Conservation (phyloP, 106 monocot species). For the Hemerocallis citrina region DNA sequence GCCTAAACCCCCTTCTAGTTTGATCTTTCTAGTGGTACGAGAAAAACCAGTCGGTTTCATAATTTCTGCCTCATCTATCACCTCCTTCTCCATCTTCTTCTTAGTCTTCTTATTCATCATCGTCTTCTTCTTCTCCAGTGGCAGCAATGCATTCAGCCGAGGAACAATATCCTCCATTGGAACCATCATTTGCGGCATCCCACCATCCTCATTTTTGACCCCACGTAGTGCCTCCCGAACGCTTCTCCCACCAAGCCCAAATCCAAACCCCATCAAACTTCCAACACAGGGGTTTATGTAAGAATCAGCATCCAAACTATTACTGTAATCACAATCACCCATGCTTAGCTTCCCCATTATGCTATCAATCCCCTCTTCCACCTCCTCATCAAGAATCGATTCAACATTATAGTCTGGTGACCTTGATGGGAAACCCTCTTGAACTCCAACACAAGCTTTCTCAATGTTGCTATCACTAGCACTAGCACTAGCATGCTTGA, state of each 20-base stretch:
- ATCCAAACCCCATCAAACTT: slow-evolving; percentile 17
- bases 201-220: slow-evolving; percentile 48
- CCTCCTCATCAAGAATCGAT: slow-evolving; percentile 76
- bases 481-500: neutral
- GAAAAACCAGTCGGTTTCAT: neutral
- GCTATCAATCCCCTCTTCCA: slow-evolving; percentile 62
- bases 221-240: slow-evolving; percentile 28
- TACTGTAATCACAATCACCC: slow-evolving; percentile 5
- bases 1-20: slow-evolving; percentile 16
- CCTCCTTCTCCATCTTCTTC: slow-evolving; percentile 34
- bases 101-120: slow-evolving; percentile 34
- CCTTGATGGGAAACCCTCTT: slow-evolving; percentile 6
- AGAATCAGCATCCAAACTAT: neutral
- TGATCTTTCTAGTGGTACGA: neutral
- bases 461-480: neutral
- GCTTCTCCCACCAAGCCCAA: slow-evolving; percentile 18
- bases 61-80: neutral
- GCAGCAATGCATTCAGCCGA: slow-evolving; percentile 8
- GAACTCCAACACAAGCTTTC: neutral
- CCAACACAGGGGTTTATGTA: slow-evolving; percentile 31
- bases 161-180: slow-evolving; percentile 57
- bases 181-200: slow-evolving; percentile 38
- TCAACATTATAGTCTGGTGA: slow-evolving; percentile 41
- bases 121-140: neutral
- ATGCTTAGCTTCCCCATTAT: slow-evolving; percentile 63